These are phyloP conservation scores for Bipolaris gigantea DNA, from an alignment of 2,329 filamentous ascomycete genomes.

Conservation along the genomic window DNA sequence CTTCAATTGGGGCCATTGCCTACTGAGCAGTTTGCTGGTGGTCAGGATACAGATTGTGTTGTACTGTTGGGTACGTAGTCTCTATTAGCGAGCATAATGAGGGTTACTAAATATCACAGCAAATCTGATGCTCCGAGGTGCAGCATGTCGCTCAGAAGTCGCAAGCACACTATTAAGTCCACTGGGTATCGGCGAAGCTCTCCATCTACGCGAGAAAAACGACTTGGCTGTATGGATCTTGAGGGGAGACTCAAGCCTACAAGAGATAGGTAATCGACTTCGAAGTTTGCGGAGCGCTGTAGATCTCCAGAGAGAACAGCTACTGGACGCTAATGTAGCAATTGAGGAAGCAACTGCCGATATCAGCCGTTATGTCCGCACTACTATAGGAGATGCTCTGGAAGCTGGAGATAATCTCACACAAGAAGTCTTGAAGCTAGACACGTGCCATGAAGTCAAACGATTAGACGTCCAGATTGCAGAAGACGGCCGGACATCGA, in stretches of 20 bases:
- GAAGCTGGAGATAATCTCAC: neutral
- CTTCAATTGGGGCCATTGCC: neutral
- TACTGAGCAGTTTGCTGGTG: neutral
- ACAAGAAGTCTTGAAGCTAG: neutral
- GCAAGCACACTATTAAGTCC: conserved; percentile 5
- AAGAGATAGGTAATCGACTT: conserved; percentile 9
- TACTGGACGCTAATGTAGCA: conserved; percentile 1
- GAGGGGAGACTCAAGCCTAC: conserved; percentile 1
- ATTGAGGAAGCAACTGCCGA: conserved; percentile 6
- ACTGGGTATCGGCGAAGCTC: neutral
- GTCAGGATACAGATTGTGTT: neutral
- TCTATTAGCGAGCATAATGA: neutral
- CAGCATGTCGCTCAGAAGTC: conserved; percentile 3
- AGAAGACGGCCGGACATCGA: neutral
- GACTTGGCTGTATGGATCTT: conserved; percentile 9
- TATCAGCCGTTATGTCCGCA: conserved; percentile 4
- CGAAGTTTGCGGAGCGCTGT: neutral
- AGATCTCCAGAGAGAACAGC: conserved; percentile 5
- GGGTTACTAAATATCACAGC: conserved; percentile 2
- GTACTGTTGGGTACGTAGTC: conserved; percentile 7
- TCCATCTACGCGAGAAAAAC: neutral
- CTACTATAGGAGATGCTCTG: neutral
- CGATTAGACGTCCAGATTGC: neutral
- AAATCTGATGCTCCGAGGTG: conserved; percentile 7
- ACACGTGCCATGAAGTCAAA: conserved; percentile 1